Conservation (phyloP, 495 filamentous ascomycete genomes). For the Penicillium taxi region DNA sequence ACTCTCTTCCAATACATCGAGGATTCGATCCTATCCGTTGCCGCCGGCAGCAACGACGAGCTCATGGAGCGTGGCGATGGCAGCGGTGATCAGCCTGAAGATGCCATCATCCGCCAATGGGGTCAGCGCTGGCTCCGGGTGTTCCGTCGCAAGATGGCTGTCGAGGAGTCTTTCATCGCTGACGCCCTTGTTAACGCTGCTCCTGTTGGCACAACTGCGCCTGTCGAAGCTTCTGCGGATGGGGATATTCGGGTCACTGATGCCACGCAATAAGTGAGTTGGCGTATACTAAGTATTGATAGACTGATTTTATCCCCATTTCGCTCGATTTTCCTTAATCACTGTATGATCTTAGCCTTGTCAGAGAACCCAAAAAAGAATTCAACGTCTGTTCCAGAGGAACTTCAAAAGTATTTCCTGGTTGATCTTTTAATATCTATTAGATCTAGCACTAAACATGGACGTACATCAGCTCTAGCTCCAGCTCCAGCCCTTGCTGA, state of each 20-base stretch:
- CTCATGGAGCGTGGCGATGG: slow-evolving; percentile 50
- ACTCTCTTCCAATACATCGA: slow-evolving; percentile 73
- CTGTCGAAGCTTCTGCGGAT: slow-evolving; percentile 12
- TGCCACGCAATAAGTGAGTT: too few relatives aligned
- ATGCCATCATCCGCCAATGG: slow-evolving; percentile 69
- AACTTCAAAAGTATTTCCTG: too few relatives aligned
- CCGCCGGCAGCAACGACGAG: slow-evolving; percentile 63
- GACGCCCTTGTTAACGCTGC: slow-evolving; percentile 34
- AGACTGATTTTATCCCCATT: too few relatives aligned
- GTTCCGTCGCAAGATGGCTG: slow-evolving; percentile 69
- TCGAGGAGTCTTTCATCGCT: slow-evolving; percentile 63
- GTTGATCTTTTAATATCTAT: too few relatives aligned
- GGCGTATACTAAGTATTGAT: too few relatives aligned
- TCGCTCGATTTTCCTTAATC: too few relatives aligned
- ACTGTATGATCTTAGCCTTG: too few relatives aligned
- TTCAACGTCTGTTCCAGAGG: too few relatives aligned
- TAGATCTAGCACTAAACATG: too few relatives aligned
- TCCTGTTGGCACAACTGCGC: slow-evolving; percentile 31
- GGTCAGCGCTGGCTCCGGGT: slow-evolving; percentile 78
- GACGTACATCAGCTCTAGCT: too few relatives aligned
- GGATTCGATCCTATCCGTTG: slow-evolving; percentile 67
- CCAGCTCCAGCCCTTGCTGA: too few relatives aligned
- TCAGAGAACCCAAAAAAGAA: too few relatives aligned
- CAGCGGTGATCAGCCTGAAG: slow-evolving; percentile 35
- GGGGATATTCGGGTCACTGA: slow-evolving; percentile 28